Evolutionary conservation across 805 yeast genomes (phyloP).

Genomic region (Candida palmyrensis): DNA sequence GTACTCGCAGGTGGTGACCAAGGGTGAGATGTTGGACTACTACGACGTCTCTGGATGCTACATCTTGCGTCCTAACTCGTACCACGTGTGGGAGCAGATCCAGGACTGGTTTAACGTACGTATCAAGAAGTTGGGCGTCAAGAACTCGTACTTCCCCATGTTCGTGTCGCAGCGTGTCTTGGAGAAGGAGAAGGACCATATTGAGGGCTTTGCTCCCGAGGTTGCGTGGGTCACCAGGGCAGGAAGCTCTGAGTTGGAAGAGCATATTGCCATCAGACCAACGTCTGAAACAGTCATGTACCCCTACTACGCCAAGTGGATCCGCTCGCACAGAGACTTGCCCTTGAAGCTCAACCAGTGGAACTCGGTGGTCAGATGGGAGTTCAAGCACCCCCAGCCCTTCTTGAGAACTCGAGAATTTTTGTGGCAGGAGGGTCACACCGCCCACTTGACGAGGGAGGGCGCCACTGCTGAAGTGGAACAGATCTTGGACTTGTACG

Average conservation of each 20-base stretch:
- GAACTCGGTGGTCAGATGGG: slow-evolving; percentile 99
- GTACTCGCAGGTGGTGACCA: slow-evolving; percentile 94
- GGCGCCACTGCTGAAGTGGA: slow-evolving; percentile 81
- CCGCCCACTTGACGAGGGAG: slow-evolving; percentile 83
- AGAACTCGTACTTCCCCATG: slow-evolving; percentile 97
- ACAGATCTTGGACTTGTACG: slow-evolving; percentile 82
- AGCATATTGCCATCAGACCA: slow-evolving; percentile 98
- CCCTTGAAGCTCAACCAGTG: slow-evolving; percentile 97
- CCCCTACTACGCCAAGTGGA: slow-evolving; percentile 99
- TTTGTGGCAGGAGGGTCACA: slow-evolving; percentile 99
- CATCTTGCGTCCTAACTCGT: slow-evolving; percentile 94
- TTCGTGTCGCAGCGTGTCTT: slow-evolving; percentile 89
- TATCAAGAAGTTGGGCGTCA: slow-evolving; percentile 86
- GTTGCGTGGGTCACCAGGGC: slow-evolving; percentile 99
- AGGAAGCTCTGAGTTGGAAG: slow-evolving; percentile 90
- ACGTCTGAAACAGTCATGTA: slow-evolving; percentile 99
- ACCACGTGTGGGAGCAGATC: slow-evolving; percentile 89
- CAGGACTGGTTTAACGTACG: slow-evolving; percentile 78
- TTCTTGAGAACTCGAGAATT: slow-evolving; percentile 98
- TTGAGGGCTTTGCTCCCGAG: slow-evolving; percentile 99
- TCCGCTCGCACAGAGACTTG: slow-evolving; percentile 95
- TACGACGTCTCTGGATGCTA: slow-evolving; percentile 99
- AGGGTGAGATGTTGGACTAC: slow-evolving; percentile 98
- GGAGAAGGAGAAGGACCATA: slow-evolving; percentile 97
- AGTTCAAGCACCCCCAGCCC: slow-evolving; percentile 99